phyloP scores from a whole-genome alignment of 768 basidiomycete species.

The Rhodotorula toruloides region DNA sequence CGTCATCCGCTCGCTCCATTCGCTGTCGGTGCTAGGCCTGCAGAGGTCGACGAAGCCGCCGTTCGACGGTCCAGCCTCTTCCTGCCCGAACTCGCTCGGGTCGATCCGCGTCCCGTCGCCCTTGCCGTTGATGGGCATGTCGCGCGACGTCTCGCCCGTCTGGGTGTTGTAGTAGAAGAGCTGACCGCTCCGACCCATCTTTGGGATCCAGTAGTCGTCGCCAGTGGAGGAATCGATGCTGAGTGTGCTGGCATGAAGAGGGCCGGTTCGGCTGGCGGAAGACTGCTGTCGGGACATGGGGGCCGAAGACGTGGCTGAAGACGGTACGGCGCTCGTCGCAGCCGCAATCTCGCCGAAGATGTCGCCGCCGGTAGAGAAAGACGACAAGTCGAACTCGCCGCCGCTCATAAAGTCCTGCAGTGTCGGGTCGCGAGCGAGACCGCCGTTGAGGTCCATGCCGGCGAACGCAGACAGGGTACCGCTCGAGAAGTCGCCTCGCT shows the following conservation, averaged over 20 bases:
- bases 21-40: neutral
- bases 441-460: neutral
- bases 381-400: conserved; percentile 21
- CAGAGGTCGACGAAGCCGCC: neutral
- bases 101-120: conserved; percentile 31
- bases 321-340: conserved; percentile 23
- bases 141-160: conserved; percentile 59
- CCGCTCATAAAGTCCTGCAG: conserved; percentile 27
- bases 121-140: conserved; percentile 46
- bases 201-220: conserved; percentile 87
- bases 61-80: neutral
- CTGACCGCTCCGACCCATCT: conserved; percentile 74
- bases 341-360: conserved; percentile 44
- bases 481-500: neutral
- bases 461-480: neutral
- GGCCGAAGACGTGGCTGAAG: neutral
- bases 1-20: conserved; percentile 19
- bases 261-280: neutral
- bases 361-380: conserved; percentile 39
- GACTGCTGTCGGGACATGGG: neutral
- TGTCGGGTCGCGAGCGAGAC: neutral
- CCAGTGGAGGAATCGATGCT: neutral
- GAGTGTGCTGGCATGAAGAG: neutral
- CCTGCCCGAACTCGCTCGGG: conserved; percentile 16
- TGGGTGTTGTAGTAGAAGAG: conserved; percentile 88